These are phyloP conservation scores for Pseudodiploospora longispora DNA, from an alignment of 2,329 filamentous ascomycete species.

Conservation along the genomic window DNA sequence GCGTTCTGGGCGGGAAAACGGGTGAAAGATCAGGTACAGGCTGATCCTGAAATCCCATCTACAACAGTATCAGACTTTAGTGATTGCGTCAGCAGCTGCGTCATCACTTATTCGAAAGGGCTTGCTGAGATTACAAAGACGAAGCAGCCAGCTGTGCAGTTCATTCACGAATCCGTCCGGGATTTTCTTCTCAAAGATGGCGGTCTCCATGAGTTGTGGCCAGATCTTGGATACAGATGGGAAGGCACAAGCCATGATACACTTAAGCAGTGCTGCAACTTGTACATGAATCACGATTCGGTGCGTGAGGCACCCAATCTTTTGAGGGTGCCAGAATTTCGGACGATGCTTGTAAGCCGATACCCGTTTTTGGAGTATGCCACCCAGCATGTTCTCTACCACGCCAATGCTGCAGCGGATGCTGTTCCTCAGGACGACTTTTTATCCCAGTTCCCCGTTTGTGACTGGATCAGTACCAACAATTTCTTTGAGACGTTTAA, in stretches of 20 bases:
- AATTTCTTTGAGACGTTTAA: background rate
- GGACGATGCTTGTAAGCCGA: background rate
- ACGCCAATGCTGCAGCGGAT: conserved; percentile 3
- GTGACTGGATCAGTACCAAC: background rate
- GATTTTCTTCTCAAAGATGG: conserved; percentile 34
- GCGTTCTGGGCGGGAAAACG: conserved; percentile 6
- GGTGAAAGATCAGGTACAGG: conserved; percentile 8
- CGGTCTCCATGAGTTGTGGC: conserved; percentile 16
- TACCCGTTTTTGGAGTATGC: conserved; percentile 5
- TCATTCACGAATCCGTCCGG: conserved; percentile 42
- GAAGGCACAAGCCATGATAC: background rate
- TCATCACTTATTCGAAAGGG: conserved; percentile 36
- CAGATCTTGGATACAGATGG: background rate
- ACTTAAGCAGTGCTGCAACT: conserved; percentile 2
- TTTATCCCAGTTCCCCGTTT: background rate
- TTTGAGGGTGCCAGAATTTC: too few relatives aligned
- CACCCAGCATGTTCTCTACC: background rate
- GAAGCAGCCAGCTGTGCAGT: conserved; percentile 27
- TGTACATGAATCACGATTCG: background rate
- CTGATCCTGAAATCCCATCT: conserved; percentile 12
- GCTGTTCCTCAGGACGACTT: background rate
- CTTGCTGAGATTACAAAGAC: conserved; percentile 30
- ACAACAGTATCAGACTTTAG: too few relatives aligned
- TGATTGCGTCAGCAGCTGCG: conserved; percentile 22
- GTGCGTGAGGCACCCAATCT: too few relatives aligned